Percentiles rank a stretch among this genome's conserved stretches.
These are phyloP conservation scores for Picochlorum sp. DNA, from an alignment of 139 green algal genomes.

Conservation along the genomic window DNA sequence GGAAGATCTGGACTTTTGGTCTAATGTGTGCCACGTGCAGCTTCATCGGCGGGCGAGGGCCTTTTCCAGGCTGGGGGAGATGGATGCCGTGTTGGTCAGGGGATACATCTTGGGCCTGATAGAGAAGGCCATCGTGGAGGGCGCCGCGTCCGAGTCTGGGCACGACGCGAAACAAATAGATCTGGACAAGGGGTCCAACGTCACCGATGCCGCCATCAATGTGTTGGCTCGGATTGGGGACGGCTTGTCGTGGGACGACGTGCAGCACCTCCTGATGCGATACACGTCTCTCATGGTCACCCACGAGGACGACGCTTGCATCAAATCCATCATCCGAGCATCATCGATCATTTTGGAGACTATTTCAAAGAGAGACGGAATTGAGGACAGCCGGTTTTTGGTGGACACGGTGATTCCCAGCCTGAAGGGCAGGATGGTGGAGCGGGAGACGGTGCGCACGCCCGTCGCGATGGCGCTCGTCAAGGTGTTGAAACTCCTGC, in stretches of 20 bases:
- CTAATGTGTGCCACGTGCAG: slow-evolving; percentile 78
- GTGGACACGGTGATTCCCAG: slow-evolving; percentile 40
- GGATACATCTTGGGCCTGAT: slow-evolving; percentile 61
- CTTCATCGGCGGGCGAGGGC: slow-evolving; percentile 54
- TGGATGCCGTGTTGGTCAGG: slow-evolving; percentile 28
- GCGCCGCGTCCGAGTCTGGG: slow-evolving; percentile 13
- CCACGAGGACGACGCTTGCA: slow-evolving; percentile 11
- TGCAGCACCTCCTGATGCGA: slow-evolving; percentile 56
- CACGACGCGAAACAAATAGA: slow-evolving; percentile 48
- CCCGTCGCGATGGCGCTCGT: slow-evolving; percentile 72
- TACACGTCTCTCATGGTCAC: slow-evolving; percentile 45
- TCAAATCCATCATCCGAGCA: slow-evolving; percentile 44
- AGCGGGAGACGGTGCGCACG: slow-evolving; percentile 40
- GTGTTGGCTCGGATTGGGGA: slow-evolving; percentile 47
- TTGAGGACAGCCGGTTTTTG: slow-evolving; percentile 8
- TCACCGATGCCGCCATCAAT: slow-evolving; percentile 56
- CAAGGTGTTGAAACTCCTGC: slow-evolving; percentile 71
- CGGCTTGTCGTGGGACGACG: slow-evolving; percentile 61
- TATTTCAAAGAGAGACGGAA: background rate
- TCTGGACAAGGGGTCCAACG: slow-evolving; percentile 45
- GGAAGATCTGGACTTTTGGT: slow-evolving; percentile 62
- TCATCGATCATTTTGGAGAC: slow-evolving; percentile 66
- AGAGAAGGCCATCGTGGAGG: slow-evolving; percentile 56
- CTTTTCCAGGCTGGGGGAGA: slow-evolving; percentile 9
- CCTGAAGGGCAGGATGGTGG: slow-evolving; percentile 47